Evolutionary conservation across 495 filamentous ascomycete genomes (phyloP), one percentile per base, ranked within the genome.

Genomic region (Lophiostoma macrostomum): DNA sequence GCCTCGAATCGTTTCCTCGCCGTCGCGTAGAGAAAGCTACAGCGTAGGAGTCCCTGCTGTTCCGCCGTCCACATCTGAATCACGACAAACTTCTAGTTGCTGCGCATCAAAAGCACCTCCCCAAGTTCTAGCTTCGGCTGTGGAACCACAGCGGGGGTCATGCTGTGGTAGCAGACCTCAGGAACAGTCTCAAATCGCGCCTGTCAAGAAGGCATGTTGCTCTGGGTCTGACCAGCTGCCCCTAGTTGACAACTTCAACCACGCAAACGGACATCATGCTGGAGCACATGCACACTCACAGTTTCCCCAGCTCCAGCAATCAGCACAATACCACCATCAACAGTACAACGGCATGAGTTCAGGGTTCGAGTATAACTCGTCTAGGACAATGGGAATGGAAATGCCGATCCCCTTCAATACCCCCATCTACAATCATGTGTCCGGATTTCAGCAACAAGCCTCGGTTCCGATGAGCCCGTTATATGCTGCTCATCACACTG

Each of bases 131-230:
- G 4, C 27, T 23, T 40, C 42, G 14, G 20, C 36, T n/a, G 23
- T 27, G 4, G 29, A 36, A 25, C 35, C 18, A 32, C 53, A 44
- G 32, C 34, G 22, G n/a, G 53, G 49, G 38, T 32, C 29, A 22
- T 63, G 60, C 37, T 63, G 60, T 28, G 14, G 54, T 27, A 51
- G 12, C 20, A 46, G 55, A 23, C 2, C 27, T 1, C 36, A 40
- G 18, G 50, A 58, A 34, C 49, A 25, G 14, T 28, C 41, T 10
- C 53, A 42, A 16, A 16, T 43, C 22, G 20, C 25, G 18, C 46
- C 37, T 5, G n/a, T 34, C 3, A 50, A 56, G 31, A 57, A 57
- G 29, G 57, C 58, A 30, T 62, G 58, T 37, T 62, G 52, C 29
- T 52, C 47, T 10, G 58, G 53, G 18, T 12, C 32, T 12, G 42